phyloP scores from a whole-genome alignment of 169 alveolate species.

The Perkinsus marinus region DNA sequence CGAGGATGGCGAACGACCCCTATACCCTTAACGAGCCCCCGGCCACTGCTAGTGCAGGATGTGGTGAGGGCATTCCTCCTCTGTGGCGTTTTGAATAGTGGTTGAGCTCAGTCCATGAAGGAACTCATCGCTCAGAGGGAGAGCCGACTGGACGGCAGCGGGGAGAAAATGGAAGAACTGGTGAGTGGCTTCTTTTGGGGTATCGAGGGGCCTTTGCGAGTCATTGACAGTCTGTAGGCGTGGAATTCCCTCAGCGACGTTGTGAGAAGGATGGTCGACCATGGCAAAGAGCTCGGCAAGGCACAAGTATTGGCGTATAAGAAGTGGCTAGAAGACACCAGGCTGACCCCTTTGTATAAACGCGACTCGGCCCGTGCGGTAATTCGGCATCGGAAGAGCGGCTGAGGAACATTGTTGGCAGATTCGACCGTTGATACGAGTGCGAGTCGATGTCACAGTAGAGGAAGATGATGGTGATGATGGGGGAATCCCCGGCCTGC shows the following conservation, averaged over 20 bases:
- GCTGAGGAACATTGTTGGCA: not conserved
- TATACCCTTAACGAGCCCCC: slow-evolving; percentile 40
- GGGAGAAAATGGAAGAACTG: not conserved
- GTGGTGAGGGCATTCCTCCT: not conserved
- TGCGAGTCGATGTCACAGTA: not conserved
- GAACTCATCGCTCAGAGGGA: not conserved
- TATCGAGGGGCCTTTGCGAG: not conserved
- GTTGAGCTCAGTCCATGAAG: not conserved
- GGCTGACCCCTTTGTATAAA: not conserved
- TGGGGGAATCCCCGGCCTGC: not conserved
- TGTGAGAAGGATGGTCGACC: not conserved
- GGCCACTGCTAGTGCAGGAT: slow-evolving; percentile 41
- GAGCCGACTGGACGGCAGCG: not conserved
- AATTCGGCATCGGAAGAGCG: not conserved
- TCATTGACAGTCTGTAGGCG: not conserved
- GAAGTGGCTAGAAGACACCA: not conserved
- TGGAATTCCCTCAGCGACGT: not conserved
- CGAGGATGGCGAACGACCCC: slow-evolving; percentile 47
- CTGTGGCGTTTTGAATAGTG: not conserved
- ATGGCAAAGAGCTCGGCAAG: not conserved
- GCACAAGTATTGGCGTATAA: not conserved
- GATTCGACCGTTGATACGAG: not conserved
- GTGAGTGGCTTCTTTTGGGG: not conserved
- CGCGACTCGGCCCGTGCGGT: not conserved
- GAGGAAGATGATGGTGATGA: not conserved